Evolutionary conservation across 1,139 yeast genomes (phyloP).

Genomic region (Yamadazyma blattariae): DNA sequence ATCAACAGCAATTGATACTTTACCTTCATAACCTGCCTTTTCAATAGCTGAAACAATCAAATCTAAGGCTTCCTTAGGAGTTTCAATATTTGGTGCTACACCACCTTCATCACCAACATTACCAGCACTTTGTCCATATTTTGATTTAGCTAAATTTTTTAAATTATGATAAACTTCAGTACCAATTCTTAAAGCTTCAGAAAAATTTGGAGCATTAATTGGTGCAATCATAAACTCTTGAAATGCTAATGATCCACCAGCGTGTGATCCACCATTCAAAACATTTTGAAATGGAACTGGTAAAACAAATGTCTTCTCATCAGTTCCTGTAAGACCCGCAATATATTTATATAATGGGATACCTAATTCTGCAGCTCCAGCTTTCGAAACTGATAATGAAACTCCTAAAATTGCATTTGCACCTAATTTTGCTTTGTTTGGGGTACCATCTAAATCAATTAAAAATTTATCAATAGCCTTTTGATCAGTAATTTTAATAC

Average conservation of each 20-base stretch:
- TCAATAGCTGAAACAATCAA: constrained; percentile 80
- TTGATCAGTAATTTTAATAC: constrained; percentile 72
- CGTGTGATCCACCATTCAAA: constrained; percentile 94
- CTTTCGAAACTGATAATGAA: constrained; percentile 81
- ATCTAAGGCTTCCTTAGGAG: constrained; percentile 90
- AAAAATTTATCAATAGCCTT: constrained; percentile 69
- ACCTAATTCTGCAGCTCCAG: constrained; percentile 82
- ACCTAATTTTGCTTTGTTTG: constrained; percentile 84
- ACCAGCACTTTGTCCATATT: constrained; percentile 90
- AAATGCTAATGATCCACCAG: constrained; percentile 93
- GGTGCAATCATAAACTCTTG: constrained; percentile 97
- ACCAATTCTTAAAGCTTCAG: constrained; percentile 88
- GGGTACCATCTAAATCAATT: constrained; percentile 73
- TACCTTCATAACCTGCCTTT: constrained; percentile 84
- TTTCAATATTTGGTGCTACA: constrained; percentile 87
- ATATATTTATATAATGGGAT: constrained; percentile 80
- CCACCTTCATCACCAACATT: constrained; percentile 99
- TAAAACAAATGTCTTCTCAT: constrained; percentile 62
- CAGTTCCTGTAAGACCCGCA: constrained; percentile 60
- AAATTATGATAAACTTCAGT: constrained; percentile 89
- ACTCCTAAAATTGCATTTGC: constrained; percentile 91
- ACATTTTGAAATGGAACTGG: constrained; percentile 95
- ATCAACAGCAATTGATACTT: constrained; percentile 80
- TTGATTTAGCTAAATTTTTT: constrained; percentile 80
- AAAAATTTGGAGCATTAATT: constrained; percentile 71